phyloP scores from a whole-genome alignment of 1,284 basidiomycete species.

The Cryptococcus sp. region DNA sequence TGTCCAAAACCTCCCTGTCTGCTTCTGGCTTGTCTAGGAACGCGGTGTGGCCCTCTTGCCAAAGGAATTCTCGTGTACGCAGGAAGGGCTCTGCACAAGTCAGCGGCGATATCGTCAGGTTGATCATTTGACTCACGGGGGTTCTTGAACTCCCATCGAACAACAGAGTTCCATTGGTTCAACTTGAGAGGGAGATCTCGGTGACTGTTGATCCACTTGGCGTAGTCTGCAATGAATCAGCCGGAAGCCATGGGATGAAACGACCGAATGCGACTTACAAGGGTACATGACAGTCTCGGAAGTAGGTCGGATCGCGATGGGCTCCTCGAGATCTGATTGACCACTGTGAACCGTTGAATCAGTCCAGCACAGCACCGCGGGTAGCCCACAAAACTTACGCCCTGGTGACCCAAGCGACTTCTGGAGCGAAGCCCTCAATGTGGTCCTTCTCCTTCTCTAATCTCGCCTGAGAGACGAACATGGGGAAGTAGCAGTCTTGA shows the following conservation, averaged over 20 bases:
- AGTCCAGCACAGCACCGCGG: background rate
- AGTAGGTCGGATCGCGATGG: constrained; percentile 95
- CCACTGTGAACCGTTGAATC: constrained; percentile 61
- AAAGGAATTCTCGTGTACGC: constrained; percentile 97
- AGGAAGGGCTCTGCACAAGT: constrained; percentile 83
- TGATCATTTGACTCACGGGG: constrained; percentile 63
- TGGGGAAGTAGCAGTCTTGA: constrained; percentile 98
- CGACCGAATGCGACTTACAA: constrained; percentile 58
- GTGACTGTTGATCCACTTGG: constrained; percentile 98
- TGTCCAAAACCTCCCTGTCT: constrained; percentile 85
- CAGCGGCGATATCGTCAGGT: background rate
- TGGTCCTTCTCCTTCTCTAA: constrained; percentile 98
- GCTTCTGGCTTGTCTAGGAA: constrained; percentile 86
- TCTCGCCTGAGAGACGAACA: constrained; percentile 93
- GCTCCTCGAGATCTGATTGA: constrained; percentile 90
- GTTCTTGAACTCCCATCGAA: constrained; percentile 99
- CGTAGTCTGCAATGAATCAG: constrained; percentile 63
- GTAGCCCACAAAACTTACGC: constrained; percentile 65
- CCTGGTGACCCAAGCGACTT: constrained; percentile 98
- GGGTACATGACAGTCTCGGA: constrained; percentile 99
- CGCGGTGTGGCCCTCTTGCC: constrained; percentile 99
- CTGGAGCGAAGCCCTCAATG: constrained; percentile 99
- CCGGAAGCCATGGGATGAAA: too few relatives aligned
- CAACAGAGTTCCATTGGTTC: constrained; percentile 99
- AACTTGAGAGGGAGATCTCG: constrained; percentile 95